Percentiles rank a stretch among this genome's conserved stretches.
Conservation (phyloP, 1,284 basidiomycete genomes). For the Porodaedalea pini region DNA sequence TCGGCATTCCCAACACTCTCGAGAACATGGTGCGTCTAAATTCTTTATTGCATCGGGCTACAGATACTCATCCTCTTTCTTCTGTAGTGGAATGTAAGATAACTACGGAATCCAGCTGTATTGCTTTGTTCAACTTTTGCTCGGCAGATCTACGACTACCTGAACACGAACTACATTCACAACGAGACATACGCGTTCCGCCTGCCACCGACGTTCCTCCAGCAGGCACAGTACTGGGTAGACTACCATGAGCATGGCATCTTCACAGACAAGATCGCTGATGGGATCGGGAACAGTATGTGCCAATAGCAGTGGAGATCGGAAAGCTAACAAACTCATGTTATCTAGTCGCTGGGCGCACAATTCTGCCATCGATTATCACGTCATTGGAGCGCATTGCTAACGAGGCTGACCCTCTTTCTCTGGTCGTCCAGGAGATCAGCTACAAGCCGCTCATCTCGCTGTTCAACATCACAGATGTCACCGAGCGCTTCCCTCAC, state of each 20-base stretch:
- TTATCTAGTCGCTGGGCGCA: constrained; percentile 70
- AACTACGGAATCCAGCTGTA: neutral
- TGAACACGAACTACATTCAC: constrained; percentile 52
- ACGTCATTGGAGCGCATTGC: constrained; percentile 68
- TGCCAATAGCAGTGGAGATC: constrained; percentile 2
- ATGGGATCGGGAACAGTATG: constrained; percentile 42
- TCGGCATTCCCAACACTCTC: constrained; percentile 38
- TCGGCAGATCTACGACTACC: constrained; percentile 45
- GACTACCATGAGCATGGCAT: constrained; percentile 50
- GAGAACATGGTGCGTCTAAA: constrained; percentile 38
- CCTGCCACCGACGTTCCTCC: constrained; percentile 34
- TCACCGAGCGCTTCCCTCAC: constrained; percentile 53
- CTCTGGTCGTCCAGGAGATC: constrained; percentile 64
- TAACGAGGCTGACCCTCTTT: constrained; percentile 74
- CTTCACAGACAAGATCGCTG: constrained; percentile 38
- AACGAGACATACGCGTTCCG: constrained; percentile 35
- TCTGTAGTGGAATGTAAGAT: constrained; percentile 37
- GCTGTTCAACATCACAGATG: constrained; percentile 74
- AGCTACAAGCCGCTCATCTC: constrained; percentile 90
- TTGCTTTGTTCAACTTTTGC: neutral
- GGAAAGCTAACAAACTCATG: neutral
- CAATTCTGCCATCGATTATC: constrained; percentile 69
- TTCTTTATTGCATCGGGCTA: neutral
- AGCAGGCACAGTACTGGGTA: constrained; percentile 42
- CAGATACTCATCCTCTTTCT: neutral